Percentiles rank a stretch among this genome's conserved stretches.
phyloP scores from a whole-genome alignment of 306 rosid species.

The Ochetophila trinervis region DNA sequence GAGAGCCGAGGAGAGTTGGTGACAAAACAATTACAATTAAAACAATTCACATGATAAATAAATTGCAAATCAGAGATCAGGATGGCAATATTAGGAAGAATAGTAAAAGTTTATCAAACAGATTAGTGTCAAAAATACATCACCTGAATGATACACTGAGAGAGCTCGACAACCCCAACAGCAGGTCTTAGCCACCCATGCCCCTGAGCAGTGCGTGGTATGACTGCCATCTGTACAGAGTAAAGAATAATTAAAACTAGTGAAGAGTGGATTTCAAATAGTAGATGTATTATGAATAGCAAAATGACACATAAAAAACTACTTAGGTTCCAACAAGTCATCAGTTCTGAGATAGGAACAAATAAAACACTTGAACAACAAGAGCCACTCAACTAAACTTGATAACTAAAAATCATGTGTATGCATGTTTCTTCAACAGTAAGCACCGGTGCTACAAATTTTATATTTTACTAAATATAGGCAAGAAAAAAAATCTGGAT shows the following conservation, averaged over 20 bases:
- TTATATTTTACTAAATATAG: constrained; percentile 9
- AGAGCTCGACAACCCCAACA: constrained; percentile 91
- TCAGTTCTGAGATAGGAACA: background rate
- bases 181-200: constrained; percentile 99
- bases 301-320: background rate
- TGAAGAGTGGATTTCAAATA: background rate
- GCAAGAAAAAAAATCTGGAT: constrained; percentile 27
- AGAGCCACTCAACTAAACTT: background rate
- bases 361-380: background rate
- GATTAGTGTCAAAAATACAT: background rate
- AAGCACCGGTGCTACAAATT: constrained; percentile 1
- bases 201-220: constrained; percentile 92
- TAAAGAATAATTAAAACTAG: constrained; percentile 6
- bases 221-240: constrained; percentile 73
- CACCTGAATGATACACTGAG: constrained; percentile 97
- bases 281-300: constrained; percentile 6
- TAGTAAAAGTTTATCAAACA: background rate
- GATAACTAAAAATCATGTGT: background rate
- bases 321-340: background rate
- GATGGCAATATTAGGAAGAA: background rate
- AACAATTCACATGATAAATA: background rate
- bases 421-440: background rate
- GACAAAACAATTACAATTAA: background rate
- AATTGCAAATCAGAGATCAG: background rate
- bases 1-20: background rate